These are phyloP conservation scores for Ceratocystis diversiconidia DNA, from an alignment of 2,329 filamentous ascomycete species.

Conservation along the genomic window DNA sequence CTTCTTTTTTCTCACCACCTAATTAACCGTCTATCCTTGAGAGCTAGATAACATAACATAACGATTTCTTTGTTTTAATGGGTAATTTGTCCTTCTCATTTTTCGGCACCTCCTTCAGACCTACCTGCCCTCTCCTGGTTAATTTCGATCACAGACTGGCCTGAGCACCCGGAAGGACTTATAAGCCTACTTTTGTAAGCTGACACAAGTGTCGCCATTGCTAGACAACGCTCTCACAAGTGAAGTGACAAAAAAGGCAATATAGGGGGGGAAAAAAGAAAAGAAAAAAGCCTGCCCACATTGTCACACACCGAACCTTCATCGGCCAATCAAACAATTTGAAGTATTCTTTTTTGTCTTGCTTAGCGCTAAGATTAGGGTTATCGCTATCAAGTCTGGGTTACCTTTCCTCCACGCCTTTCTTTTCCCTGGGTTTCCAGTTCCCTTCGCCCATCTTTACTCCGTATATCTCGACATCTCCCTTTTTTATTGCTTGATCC, in stretches of 20 bases:
- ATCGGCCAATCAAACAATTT: not conserved
- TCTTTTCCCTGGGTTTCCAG: not conserved
- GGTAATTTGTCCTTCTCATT: not conserved
- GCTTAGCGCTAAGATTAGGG: too few relatives aligned
- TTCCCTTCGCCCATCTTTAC: not conserved
- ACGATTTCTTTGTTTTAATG: not conserved
- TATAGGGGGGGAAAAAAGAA: not conserved
- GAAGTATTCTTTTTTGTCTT: not conserved
- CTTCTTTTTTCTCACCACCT: not conserved
- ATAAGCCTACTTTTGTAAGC: not conserved
- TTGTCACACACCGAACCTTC: too few relatives aligned
- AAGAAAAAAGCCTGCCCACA: not conserved
- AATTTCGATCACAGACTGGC: not conserved
- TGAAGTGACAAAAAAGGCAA: not conserved
- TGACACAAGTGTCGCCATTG: not conserved
- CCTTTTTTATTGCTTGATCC: not conserved
- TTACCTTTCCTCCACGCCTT: not conserved
- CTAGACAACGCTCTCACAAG: too few relatives aligned
- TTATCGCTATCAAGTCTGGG: not conserved
- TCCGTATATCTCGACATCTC: not conserved
- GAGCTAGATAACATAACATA: too few relatives aligned
- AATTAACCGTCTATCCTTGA: too few relatives aligned
- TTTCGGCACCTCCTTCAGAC: constrained; percentile 3
- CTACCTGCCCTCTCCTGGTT: not conserved
- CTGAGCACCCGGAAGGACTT: not conserved